Base-by-base conservation (phyloP, 148 eudicot species). In the Camellia lanceoleosa region DNA sequence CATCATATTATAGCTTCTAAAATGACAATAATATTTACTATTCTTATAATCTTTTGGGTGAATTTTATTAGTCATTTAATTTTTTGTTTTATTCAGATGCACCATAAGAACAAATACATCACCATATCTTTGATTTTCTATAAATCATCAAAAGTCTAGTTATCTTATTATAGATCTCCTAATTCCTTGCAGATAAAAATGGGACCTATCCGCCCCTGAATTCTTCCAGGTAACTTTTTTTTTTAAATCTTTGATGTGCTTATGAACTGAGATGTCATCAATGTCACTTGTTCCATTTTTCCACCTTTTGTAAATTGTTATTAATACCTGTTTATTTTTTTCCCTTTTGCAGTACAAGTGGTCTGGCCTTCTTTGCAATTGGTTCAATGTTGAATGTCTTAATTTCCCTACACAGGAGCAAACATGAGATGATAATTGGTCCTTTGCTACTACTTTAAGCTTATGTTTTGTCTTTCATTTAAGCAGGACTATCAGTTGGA, bases 321-420 rank as follows among this genome's bases (percentile, higher is more conserved):
- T 65, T 75, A 41, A 61, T 75, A 63, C 54, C 54, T 1, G 12
- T 56, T n/a, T 42, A 11, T 46, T 72, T 30, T 51, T 52, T 62
- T 76, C 44, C 78, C 63, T 60, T 79, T 80, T 91, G 87, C 94
- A 92, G 97, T 83, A 43, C 83, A 74, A 85, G 83, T 87, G 78
- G 54, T 7, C 56, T 83, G 61, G 68, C 65, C 46, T 80, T 85
- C 81, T 71, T 70, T 84, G 75, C 73, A 56, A 67, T 30, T 80
- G 67, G 60, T 81, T 67, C 76, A n/a, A 49, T 66, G 23, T 75
- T 66, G 73, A 60, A 12, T 54, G 30, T 62, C 66, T 68, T 64
- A 63, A 68, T 65, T 82, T 14, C 60, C 47, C 16, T 23, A 23
- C 38, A 23, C 7, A 55, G 61, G n/a, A 4, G 23, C 55, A 38